Conservation (phyloP, 164 flowering plant species). For the Warburgia ugandensis region DNA sequence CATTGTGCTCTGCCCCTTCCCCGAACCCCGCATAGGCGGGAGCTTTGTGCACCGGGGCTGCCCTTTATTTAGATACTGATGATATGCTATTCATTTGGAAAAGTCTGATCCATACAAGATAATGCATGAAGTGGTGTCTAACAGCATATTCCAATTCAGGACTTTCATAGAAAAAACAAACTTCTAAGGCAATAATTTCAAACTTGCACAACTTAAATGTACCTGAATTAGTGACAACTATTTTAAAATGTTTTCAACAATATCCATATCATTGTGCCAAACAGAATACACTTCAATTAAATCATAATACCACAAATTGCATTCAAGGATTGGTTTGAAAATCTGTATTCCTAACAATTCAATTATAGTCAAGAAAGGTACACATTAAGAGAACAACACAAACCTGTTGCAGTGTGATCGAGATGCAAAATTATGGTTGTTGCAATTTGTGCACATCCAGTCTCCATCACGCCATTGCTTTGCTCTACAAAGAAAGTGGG, state of each 20-base stretch:
- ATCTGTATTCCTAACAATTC: neutral
- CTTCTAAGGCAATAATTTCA: neutral
- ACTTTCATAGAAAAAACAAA: neutral
- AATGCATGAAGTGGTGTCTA: no score
- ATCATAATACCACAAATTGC: no score
- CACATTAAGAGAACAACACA: slow-evolving; percentile 8
- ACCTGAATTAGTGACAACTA: neutral
- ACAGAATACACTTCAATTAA: neutral
- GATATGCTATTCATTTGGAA: no score
- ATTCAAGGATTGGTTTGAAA: neutral
- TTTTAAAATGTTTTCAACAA: neutral
- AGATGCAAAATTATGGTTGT: slow-evolving; percentile 90
- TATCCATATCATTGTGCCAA: neutral
- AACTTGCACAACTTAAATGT: neutral
- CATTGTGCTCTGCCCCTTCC: no score
- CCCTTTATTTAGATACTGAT: no score
- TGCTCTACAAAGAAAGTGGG: slow-evolving; percentile 39
- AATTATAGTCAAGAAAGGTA: neutral
- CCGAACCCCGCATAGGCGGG: no score
- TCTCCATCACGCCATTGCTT: slow-evolving; percentile 96
- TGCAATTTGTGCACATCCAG: slow-evolving; percentile 95
- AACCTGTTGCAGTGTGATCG: slow-evolving; percentile 85
- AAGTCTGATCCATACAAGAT: no score
- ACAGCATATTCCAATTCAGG: neutral
- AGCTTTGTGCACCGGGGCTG: no score